These are phyloP conservation scores for Nakazawaea siamensis DNA, from an alignment of 805 yeast species.

Conservation along the genomic window DNA sequence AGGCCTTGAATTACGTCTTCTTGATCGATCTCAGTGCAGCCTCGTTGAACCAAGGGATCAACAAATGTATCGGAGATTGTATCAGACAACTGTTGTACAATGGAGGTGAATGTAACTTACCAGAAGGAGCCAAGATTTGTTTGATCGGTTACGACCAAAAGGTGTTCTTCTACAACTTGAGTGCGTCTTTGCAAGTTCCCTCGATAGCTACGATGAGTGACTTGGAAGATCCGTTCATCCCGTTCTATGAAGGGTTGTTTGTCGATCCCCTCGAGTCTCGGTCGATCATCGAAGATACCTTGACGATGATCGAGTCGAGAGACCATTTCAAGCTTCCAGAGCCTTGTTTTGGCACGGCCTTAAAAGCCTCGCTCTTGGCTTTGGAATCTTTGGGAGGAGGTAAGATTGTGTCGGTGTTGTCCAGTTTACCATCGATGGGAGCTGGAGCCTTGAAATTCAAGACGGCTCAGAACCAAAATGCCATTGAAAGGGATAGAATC, in stretches of 20 bases:
- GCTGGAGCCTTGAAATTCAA: slow-evolving; percentile 58
- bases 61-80: slow-evolving; percentile 60
- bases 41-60: slow-evolving; percentile 50
- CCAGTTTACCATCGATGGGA: slow-evolving; percentile 72
- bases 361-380: slow-evolving; percentile 58
- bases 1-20: slow-evolving; percentile 63
- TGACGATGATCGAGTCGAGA: slow-evolving; percentile 48
- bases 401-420: slow-evolving; percentile 60
- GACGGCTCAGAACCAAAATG: slow-evolving; percentile 23
- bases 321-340: slow-evolving; percentile 38
- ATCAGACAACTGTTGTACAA: slow-evolving; percentile 46
- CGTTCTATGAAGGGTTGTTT: slow-evolving; percentile 68
- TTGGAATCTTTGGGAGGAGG: slow-evolving; percentile 72
- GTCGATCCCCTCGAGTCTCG: slow-evolving; percentile 69
- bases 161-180: slow-evolving; percentile 66
- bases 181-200: slow-evolving; percentile 44
- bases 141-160: slow-evolving; percentile 70
- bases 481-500: slow-evolving; percentile 34
- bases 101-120: slow-evolving; percentile 20
- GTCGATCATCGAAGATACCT: slow-evolving; percentile 55
- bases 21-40: slow-evolving; percentile 61
- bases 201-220: slow-evolving; percentile 59
- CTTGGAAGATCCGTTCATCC: slow-evolving; percentile 73
- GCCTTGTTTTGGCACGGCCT: slow-evolving; percentile 74
- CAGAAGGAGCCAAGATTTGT: slow-evolving; percentile 47